phyloP scores from a whole-genome alignment of 495 filamentous ascomycete species.

The Hypomontagnella submonticulosa region DNA sequence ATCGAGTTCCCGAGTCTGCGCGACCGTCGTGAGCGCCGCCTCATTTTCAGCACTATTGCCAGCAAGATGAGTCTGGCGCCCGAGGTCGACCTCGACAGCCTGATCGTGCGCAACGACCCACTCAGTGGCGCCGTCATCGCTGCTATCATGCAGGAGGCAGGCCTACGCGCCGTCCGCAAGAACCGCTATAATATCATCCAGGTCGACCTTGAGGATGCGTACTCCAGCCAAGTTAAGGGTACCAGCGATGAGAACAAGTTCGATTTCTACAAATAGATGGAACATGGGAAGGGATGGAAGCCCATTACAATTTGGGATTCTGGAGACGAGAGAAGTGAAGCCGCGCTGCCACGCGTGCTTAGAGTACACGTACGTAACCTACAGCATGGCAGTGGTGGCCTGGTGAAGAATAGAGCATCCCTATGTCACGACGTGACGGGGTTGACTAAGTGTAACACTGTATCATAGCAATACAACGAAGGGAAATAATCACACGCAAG shows the following conservation, averaged over 20 bases:
- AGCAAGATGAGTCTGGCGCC: constrained; percentile 95
- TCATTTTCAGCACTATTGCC: constrained; percentile 97
- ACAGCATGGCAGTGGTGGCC: neutral
- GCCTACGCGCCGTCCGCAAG: constrained; percentile 93
- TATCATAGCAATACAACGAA: constrained; percentile 39
- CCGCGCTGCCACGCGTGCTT: neutral
- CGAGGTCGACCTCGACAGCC: constrained; percentile 93
- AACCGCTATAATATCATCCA: constrained; percentile 99
- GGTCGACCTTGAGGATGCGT: constrained; percentile 93
- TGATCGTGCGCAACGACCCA: constrained; percentile 96
- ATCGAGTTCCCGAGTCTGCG: constrained; percentile 95
- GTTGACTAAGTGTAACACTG: constrained; percentile 32
- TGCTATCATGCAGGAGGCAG: constrained; percentile 99
- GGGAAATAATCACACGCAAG: constrained; percentile 15
- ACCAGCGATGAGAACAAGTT: constrained; percentile 82
- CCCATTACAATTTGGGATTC: neutral
- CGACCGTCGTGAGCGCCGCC: constrained; percentile 89
- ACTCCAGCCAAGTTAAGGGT: constrained; percentile 93
- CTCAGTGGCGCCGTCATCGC: constrained; percentile 95
- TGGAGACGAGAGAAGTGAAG: neutral
- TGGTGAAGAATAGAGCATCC: constrained; percentile 8
- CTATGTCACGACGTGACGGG: neutral
- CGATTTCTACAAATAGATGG: constrained; percentile 70
- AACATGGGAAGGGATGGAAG: no score
- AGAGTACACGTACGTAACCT: neutral